Evolutionary conservation across 2,329 filamentous ascomycete genomes (phyloP).

Genomic region (Calonectria pteridis): DNA sequence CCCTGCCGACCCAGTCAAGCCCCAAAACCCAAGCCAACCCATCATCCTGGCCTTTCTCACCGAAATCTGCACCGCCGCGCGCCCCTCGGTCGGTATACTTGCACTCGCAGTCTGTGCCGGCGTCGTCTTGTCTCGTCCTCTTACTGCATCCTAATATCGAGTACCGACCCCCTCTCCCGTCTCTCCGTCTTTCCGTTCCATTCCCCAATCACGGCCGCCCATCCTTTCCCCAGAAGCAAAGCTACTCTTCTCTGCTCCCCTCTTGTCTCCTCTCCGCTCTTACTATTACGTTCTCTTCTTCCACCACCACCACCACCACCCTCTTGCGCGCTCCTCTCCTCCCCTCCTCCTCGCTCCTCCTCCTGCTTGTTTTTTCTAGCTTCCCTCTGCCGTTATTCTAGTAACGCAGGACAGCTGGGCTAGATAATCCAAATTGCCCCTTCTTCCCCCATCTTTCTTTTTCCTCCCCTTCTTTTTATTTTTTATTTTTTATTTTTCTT

Average conservation of each 20-base stretch:
- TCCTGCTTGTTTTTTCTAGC: conserved; percentile 23
- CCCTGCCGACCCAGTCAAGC: conserved; percentile 25
- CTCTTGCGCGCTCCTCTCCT: background rate
- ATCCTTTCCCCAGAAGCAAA: conserved; percentile 41
- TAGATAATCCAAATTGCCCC: conserved; percentile 26
- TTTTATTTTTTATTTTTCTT: background rate
- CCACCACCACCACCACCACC: background rate
- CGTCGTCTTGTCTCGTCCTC: conserved; percentile 27
- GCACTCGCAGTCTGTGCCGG: conserved; percentile 11
- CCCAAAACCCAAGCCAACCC: conserved; percentile 37
- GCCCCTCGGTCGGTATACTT: conserved; percentile 30
- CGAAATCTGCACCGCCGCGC: conserved; percentile 38
- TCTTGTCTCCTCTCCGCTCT: background rate
- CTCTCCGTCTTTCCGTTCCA: conserved; percentile 35
- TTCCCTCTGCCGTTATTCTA: conserved; percentile 25
- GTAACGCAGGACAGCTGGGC: conserved; percentile 26
- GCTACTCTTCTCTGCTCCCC: conserved; percentile 27
- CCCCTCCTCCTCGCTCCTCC: background rate
- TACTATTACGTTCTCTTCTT: conserved; percentile 1
- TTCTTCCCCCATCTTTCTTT: background rate
- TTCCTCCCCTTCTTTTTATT: background rate
- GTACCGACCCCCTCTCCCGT: conserved; percentile 27
- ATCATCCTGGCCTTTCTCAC: conserved; percentile 46
- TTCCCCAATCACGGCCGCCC: conserved; percentile 44
- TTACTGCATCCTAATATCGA: conserved; percentile 12